Percentiles rank a stretch among this genome's conserved stretches.
Evolutionary conservation across 2,329 filamentous ascomycete genomes (phyloP).

Genomic region (Talaromyces sp.): DNA sequence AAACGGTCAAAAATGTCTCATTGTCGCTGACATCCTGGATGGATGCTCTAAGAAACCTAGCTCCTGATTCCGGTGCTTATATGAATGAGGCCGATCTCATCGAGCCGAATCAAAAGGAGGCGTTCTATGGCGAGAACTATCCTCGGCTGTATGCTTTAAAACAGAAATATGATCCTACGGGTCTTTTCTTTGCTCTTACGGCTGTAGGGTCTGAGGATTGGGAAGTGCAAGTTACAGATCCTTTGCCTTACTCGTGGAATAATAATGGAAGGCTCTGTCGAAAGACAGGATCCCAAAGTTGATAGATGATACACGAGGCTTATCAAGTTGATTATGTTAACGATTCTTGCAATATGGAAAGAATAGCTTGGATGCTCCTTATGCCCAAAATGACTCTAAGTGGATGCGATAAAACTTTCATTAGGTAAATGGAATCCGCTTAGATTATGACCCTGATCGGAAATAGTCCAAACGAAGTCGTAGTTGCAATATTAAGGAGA

Average conservation of each 20-base stretch:
- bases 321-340: neutral
- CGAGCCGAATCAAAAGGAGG: conserved; percentile 40
- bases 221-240: conserved; percentile 5
- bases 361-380: neutral
- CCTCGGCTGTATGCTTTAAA: conserved; percentile 36
- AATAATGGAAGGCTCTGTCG: neutral
- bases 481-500: neutral
- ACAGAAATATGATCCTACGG: conserved; percentile 41
- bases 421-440: neutral
- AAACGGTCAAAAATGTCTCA: neutral
- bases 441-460: neutral
- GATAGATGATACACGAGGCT: neutral
- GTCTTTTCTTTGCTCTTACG: conserved; percentile 32
- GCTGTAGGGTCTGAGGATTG: conserved; percentile 11
- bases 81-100: conserved; percentile 44
- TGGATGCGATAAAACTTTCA: neutral
- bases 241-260: conserved; percentile 4
- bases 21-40: neutral
- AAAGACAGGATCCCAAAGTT: neutral
- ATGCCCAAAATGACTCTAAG: neutral
- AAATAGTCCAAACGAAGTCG: neutral
- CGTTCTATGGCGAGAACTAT: conserved; percentile 46
- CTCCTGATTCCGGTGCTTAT: conserved; percentile 41
- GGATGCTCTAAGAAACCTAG: conserved; percentile 16
- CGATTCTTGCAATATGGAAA: neutral